Conservation (phyloP, 345 rosid species). For the Citrus inodora region DNA sequence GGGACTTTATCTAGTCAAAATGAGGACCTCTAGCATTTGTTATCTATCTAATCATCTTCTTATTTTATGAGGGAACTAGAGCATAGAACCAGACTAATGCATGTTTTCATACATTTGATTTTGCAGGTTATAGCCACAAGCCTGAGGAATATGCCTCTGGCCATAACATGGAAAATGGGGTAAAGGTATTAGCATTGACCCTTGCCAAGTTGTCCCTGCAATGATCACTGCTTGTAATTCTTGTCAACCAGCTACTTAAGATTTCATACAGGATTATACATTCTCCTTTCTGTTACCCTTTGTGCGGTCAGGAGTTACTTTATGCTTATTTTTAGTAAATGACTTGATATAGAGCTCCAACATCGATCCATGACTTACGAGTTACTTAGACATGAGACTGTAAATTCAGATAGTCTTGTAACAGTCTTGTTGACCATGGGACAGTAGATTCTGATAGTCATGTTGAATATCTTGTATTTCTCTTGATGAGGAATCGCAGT, state of each 20-base stretch:
- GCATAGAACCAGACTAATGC: not conserved
- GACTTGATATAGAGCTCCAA: not conserved
- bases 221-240: constrained; percentile 14
- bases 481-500: too few relatives aligned
- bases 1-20: not conserved
- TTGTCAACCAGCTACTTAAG: not conserved
- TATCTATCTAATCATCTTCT: not conserved
- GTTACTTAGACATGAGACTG: not conserved
- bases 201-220: constrained; percentile 65
- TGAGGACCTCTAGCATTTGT: not conserved
- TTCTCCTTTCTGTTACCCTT: not conserved
- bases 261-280: constrained; percentile 4
- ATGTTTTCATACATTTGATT: constrained; percentile 8
- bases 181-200: constrained; percentile 63
- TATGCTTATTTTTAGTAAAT: constrained; percentile 2
- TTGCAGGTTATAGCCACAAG: constrained; percentile 91
- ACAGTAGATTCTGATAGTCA: too few relatives aligned
- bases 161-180: constrained; percentile 67
- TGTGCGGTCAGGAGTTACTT: not conserved
- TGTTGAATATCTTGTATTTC: too few relatives aligned
- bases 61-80: not conserved
- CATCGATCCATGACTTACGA: not conserved
- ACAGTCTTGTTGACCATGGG: not conserved
- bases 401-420: not conserved
- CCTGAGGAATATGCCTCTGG: constrained; percentile 81